phyloP scores from a whole-genome alignment of 169 alveolate species.

The Plasmodium inui region DNA sequence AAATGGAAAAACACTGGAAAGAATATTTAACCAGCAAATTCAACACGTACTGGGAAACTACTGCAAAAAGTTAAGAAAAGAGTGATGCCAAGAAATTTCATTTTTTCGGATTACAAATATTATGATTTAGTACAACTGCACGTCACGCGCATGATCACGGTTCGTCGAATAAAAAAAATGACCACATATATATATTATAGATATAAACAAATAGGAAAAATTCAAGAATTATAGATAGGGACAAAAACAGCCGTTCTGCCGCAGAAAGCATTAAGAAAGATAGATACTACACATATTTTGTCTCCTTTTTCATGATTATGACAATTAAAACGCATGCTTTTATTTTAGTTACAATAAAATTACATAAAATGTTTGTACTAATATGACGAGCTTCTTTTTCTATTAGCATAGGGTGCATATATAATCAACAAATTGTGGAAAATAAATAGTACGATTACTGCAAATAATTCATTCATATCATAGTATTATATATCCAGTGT shows the following conservation, averaged over 20 bases:
- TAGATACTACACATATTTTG: background rate
- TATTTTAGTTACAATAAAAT: background rate
- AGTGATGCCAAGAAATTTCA: background rate
- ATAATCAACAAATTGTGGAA: background rate
- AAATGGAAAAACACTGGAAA: slow-evolving; percentile 29
- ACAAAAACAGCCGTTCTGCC: background rate
- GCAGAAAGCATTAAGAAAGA: background rate
- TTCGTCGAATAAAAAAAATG: background rate
- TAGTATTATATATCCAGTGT: background rate
- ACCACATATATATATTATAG: background rate
- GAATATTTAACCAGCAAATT: background rate
- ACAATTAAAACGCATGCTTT: background rate
- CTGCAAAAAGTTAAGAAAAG: background rate
- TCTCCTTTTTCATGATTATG: background rate
- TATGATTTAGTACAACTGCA: background rate
- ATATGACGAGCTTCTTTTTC: background rate
- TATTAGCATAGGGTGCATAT: background rate
- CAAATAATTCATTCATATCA: background rate
- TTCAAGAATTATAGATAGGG: background rate
- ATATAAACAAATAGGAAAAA: background rate
- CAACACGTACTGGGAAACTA: background rate
- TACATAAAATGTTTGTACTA: background rate
- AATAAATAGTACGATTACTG: background rate
- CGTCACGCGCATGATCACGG: background rate
- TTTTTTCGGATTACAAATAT: background rate